These are phyloP conservation scores for Chaetoceros tenuissimus DNA, from an alignment of 108 stramenopile species.

Conservation along the genomic window DNA sequence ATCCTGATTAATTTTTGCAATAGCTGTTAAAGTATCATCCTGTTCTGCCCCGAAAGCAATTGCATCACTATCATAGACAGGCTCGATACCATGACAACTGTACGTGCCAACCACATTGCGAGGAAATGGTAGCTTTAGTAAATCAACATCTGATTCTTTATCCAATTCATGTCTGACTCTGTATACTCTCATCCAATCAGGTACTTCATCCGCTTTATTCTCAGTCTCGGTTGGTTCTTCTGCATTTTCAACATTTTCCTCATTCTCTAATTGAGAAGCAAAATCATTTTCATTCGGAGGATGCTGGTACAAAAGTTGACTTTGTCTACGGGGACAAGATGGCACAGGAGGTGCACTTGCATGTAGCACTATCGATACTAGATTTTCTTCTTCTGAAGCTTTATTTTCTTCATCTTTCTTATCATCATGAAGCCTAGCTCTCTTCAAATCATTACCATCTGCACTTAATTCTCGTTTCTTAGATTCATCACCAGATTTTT, in stretches of 20 bases:
- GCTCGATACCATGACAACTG: constrained; percentile 94
- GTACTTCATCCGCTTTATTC: no score
- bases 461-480: no score
- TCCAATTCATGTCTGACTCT: constrained; percentile 1
- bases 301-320: background rate
- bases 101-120: constrained; percentile 75
- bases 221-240: no score
- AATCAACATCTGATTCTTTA: constrained; percentile 36
- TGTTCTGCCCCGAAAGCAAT: background rate
- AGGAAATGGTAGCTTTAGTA: constrained; percentile 58
- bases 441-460: no score
- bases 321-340: constrained; percentile 9
- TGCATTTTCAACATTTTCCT: no score
- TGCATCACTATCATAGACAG: constrained; percentile 64
- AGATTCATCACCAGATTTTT: no score
- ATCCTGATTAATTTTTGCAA: constrained; percentile 96
- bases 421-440: no score
- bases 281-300: background rate
- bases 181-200: no score
- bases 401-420: no score
- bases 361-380: no score
- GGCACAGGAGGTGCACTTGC: constrained; percentile 18
- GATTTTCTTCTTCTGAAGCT: no score
- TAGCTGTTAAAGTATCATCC: constrained; percentile 27
- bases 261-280: no score